Conservation (phyloP, 805 yeast species). For the Candida germanica region DNA sequence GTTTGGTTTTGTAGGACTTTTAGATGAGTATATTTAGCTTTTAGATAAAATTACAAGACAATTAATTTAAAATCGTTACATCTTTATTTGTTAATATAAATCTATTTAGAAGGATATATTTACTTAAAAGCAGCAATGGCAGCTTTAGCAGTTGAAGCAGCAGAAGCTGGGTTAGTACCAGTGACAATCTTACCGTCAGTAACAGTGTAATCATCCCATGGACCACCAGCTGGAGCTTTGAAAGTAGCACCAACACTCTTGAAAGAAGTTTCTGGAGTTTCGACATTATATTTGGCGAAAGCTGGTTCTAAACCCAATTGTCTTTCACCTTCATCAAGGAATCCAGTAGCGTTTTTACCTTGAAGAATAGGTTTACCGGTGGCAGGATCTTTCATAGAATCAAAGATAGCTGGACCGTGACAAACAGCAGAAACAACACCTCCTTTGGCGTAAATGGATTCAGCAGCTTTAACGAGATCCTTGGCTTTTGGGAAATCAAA, state of each 20-base stretch:
- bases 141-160: slow-evolving; percentile 43
- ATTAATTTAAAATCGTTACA: too few relatives aligned
- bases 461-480: slow-evolving; percentile 44
- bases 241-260: slow-evolving; percentile 41
- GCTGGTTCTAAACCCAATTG: slow-evolving; percentile 18
- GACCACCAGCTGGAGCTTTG: slow-evolving; percentile 45
- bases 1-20: slow-evolving; percentile 34
- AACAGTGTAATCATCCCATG: slow-evolving; percentile 50
- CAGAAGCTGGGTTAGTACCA: slow-evolving; percentile 64
- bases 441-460: slow-evolving; percentile 44
- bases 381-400: slow-evolving; percentile 38
- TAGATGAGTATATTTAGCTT: slow-evolving; percentile 17
- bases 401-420: slow-evolving; percentile 63
- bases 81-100: slow-evolving; percentile 1
- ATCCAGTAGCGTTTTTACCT: slow-evolving; percentile 60
- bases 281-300: slow-evolving; percentile 22
- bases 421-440: slow-evolving; percentile 66
- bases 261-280: slow-evolving; percentile 38
- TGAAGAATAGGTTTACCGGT: slow-evolving; percentile 45
- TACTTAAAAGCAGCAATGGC: slow-evolving; percentile 1
- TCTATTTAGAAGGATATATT: slow-evolving; percentile 1
- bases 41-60: too few relatives aligned
- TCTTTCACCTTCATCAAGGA: slow-evolving; percentile 54
- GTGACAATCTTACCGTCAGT: slow-evolving; percentile 59
- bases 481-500: slow-evolving; percentile 56